Evolutionary conservation across 169 alveolate genomes (phyloP), one percentile per base, ranked within the genome.

Genomic region (Eimeria mitis): DNA sequence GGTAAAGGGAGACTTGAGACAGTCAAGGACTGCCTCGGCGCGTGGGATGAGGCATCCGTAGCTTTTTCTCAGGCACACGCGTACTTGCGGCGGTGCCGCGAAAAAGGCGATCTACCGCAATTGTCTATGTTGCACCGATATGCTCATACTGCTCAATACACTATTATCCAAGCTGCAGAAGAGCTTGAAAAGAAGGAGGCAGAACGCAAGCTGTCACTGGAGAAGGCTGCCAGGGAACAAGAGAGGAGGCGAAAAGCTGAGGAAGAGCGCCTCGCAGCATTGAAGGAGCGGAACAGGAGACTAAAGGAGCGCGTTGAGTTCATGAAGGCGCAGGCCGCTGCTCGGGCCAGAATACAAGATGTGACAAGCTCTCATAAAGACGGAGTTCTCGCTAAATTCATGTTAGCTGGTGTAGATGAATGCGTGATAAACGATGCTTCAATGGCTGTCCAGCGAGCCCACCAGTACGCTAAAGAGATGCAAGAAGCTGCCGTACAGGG

Each of bases 401-500:
- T 89, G 95, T 52, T 52, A 88, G 89, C 90, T 16, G 84, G 91
- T 56, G 75, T 63, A 21, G 90, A 52, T 59, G 68, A 44, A 7
- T 87, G 92, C 92, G 31, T 76, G 23, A 42, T 75, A n/a, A 75
- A 68, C 37, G 89, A 78, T 56, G 95, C 95, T 14, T 78, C 89
- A 47, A 28, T 42, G 25, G 91, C 95, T 34, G 75, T 83, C 25
- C 81, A 76, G 91, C 79, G 70, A 52, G 95, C 95, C 65, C 89
- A 91, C 84, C 76, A 76, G 31, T 56, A 91, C 44, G 95, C 95
- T 19, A 56, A 91, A 40, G 75, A 83, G 14, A 68, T 91, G 81
- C 95, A 91, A 85, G 90, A 91, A 61, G 90, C 89, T 59, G 95
- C 95, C 9, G 73, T 91, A n/a, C 81, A 91, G 73, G 95, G 95